Base-by-base conservation (phyloP, 306 rosid genomes). In the Cicer cuneatum region DNA sequence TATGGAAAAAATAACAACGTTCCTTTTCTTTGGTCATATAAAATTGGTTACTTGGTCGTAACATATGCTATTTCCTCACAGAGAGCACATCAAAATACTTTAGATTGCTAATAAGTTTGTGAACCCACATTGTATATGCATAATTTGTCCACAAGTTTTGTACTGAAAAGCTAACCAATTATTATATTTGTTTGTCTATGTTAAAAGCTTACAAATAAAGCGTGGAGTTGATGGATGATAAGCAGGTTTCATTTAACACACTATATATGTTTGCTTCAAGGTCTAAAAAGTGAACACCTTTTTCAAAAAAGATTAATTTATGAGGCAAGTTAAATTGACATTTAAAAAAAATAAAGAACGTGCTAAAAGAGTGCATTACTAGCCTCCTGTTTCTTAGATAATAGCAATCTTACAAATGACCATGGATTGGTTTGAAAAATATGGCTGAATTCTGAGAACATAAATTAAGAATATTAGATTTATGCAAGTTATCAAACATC, bases 31-130 rank as follows among this genome's bases (percentile, higher is more conserved):
- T 54, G 47, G 38, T 35, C 59, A 65, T 6, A 51, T 29, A 62
- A 61, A 48, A 33, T 38, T 52, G 15, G 37, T 69, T 73, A 60
- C 35, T 41, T 66, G n/a, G n/a, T n/a, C n/a, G n/a, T n/a, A n/a
- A n/a, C n/a, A 40, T 74, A 37, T 38, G 18, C 24, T 37, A 38
- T 60, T 42, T 60, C 59, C 49, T 16, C 39, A 41, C 38, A 39
- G 43, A 48, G 52, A 57, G 13, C 15, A 38, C 53, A 42, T 49
- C 8, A 43, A 5, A 43, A 43, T 43, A 43, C 2, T 18, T 33
- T 45, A 29, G 7, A 54, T 54, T 56, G 68, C 74, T 43, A 54
- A 21, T 2, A 39, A 12, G 43, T 49, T 49, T 38, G 64, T 19
- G n/a, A 29, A 37, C 7, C 61, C 38, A 19, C 16, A 51, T 56